Base-by-base conservation (phyloP, 2,329 filamentous ascomycete species). In the Pseudogymnoascus sp. region DNA sequence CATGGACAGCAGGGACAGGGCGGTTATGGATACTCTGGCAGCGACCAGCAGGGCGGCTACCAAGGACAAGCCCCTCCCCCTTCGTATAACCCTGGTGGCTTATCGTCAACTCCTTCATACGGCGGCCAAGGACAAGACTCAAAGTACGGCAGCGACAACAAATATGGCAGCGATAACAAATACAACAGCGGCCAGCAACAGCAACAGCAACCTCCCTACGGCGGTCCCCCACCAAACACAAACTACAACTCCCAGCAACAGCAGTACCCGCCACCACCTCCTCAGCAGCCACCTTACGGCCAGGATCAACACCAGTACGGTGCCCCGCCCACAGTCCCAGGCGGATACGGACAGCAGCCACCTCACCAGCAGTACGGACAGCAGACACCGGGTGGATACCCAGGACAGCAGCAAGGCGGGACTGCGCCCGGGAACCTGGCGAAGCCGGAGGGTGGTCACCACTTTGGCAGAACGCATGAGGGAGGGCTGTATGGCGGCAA, bases 1-100 rank as follows among this genome's bases (percentile, higher is more conserved):
- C 63, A 70, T 63, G 63, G 64, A 14, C 41, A 39, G 28, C 64
- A 81, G 76, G 75, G 76, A 63, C 79, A 84, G 65, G 82, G 80
- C 68, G 50, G 54, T 9, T 90, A 82, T 69, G 86, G 85, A 32
- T 88, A 88, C 71, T 83, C 82, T 20, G 58, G 60, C 20, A 64
- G 62, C 30, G 57, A 57, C 14, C 76, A 80, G 43, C 71, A 78
- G 64, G 80, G 81, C 47, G 77, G 78, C 37, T 90, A 89, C 76
- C 63, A 68, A 50, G 86, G 85, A 61, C 77, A 81, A 61, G 83
- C 85, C 38, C 87, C 87, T 11, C 81, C 83, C n/a, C 72, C 79
- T 12, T 79, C 82, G 6, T 87, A 87, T 70, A 81, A 85, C 67
- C 74, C 77, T 28, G 61, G 64, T 37, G 66, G 65, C 16, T 60